Percentiles rank a stretch among this genome's conserved stretches.
Evolutionary conservation across 2,329 filamentous ascomycete species (phyloP).

Genomic region (Teratosphaeriaceae sp.): DNA sequence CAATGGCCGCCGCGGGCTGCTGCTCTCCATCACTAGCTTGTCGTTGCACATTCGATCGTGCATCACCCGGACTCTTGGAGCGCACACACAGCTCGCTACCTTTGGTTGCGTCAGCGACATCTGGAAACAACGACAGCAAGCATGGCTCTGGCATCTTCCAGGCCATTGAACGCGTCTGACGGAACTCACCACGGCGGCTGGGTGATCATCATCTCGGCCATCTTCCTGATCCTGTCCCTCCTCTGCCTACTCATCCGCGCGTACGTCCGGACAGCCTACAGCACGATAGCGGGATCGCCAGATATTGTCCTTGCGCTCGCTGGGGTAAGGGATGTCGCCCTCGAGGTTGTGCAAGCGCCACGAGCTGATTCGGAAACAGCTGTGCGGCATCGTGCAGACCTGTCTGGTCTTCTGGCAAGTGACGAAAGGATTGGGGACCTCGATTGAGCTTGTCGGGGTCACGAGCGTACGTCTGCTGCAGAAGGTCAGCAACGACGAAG

Average conservation of each 20-base stretch:
- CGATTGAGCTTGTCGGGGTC: constrained; percentile 36
- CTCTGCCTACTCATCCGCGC: neutral
- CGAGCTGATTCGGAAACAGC: neutral
- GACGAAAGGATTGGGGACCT: constrained; percentile 27
- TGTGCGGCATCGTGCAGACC: constrained; percentile 1
- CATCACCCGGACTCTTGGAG: no score
- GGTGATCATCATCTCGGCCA: constrained; percentile 19
- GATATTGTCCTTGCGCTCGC: neutral
- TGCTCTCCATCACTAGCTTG: no score
- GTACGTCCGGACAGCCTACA: neutral
- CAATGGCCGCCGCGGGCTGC: no score
- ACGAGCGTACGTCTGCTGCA: constrained; percentile 3
- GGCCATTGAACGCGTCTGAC: neutral
- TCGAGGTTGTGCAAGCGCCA: no score
- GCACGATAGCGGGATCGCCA: neutral
- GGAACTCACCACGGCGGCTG: constrained; percentile 10
- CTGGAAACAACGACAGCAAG: neutral
- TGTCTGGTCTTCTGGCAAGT: neutral
- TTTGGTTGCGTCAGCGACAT: no score
- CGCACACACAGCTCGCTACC: no score
- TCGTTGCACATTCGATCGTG: no score
- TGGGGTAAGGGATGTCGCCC: neutral
- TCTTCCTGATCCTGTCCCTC: neutral
- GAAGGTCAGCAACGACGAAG: neutral
- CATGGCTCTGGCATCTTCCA: constrained; percentile 4